A percentile compares a stretch with the other conserved stretches of the same genome.
These are phyloP conservation scores for Saccharomycopsis malanga DNA, from an alignment of 805 yeast genomes.

Conservation along the genomic window DNA sequence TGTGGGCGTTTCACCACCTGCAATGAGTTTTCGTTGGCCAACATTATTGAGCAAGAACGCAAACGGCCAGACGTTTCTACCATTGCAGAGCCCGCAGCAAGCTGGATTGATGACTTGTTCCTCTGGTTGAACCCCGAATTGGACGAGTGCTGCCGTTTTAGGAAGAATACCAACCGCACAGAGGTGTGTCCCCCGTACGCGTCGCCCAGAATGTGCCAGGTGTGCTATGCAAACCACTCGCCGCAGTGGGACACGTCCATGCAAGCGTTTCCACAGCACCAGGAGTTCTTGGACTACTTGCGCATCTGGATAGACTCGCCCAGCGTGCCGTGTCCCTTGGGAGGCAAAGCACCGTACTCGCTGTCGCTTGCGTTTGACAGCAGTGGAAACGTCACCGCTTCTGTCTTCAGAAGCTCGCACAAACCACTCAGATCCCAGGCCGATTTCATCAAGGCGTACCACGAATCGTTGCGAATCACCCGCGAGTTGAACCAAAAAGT, in stretches of 20 bases:
- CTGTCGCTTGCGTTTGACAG: conserved; percentile 43
- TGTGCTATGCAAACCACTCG: conserved; percentile 57
- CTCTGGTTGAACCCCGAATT: conserved; percentile 81
- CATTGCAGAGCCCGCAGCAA: conserved; percentile 75
- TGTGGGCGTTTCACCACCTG: conserved; percentile 90
- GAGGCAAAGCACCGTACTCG: conserved; percentile 90
- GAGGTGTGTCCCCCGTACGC: conserved; percentile 63
- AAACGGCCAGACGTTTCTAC: conserved; percentile 57
- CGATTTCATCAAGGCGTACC: conserved; percentile 78
- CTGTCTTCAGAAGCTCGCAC: conserved; percentile 78
- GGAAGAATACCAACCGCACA: conserved; percentile 39
- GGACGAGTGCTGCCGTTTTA: conserved; percentile 77
- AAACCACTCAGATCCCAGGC: conserved; percentile 69
- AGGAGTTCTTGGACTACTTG: conserved; percentile 65
- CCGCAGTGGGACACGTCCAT: conserved; percentile 63
- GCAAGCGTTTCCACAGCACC: conserved; percentile 74
- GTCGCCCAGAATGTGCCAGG: conserved; percentile 63
- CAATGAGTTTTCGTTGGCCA: conserved; percentile 67
- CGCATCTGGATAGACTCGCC: conserved; percentile 76
- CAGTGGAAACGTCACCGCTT: conserved; percentile 38
- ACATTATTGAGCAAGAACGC: conserved; percentile 78
- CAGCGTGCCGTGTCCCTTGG: conserved; percentile 89
- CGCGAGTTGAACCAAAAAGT: conserved; percentile 38
- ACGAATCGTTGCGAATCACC: conserved; percentile 61
- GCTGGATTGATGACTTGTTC: conserved; percentile 90